Percentiles rank a stretch among this genome's conserved stretches.
Conservation (phyloP, 2,329 filamentous ascomycete species). For the Capronia epimyces region DNA sequence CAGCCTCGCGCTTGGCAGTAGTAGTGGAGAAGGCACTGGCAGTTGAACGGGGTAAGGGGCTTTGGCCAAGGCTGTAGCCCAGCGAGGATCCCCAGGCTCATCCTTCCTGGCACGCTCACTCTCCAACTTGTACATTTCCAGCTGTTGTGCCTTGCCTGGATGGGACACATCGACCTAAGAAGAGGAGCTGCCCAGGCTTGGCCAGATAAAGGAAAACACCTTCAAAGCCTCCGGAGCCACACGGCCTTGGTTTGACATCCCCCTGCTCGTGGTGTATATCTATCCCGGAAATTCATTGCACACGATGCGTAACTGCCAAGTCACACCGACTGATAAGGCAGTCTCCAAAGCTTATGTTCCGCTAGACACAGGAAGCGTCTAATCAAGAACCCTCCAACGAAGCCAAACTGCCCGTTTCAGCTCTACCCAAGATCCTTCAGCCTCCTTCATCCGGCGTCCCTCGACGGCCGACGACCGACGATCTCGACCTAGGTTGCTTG, state of each 20-base stretch:
- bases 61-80: not conserved
- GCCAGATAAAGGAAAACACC: not conserved
- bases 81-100: not conserved
- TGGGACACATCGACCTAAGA: not conserved
- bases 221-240: not conserved
- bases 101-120: not conserved
- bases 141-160: not conserved
- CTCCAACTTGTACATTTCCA: not conserved
- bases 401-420: too few relatives aligned
- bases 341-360: not conserved
- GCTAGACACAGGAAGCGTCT: not conserved
- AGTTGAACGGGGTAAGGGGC: too few relatives aligned
- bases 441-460: not conserved
- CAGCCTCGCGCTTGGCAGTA: constrained; percentile 8
- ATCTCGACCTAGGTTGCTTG: constrained; percentile 2
- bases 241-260: not conserved
- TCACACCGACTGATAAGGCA: not conserved
- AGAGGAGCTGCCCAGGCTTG: constrained; percentile 1
- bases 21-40: not conserved
- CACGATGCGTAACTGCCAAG: not conserved
- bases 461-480: not conserved
- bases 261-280: not conserved
- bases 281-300: not conserved
- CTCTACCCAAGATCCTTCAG: not conserved
- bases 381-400: too few relatives aligned